These are phyloP conservation scores for Talaromyces sp. DNA, from an alignment of 2,329 filamentous ascomycete species.

Conservation along the genomic window DNA sequence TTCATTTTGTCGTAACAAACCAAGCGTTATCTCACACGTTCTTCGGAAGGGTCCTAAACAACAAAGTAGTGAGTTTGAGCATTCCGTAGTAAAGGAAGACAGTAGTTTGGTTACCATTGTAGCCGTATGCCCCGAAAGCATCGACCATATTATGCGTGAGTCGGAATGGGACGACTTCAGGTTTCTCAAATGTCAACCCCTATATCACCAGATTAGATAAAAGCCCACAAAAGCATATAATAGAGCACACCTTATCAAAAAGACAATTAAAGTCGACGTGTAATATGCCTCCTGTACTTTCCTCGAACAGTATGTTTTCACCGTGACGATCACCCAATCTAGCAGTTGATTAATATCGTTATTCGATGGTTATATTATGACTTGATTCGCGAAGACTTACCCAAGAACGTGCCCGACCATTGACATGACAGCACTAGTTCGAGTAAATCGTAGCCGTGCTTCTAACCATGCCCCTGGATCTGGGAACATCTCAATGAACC, in stretches of 20 bases:
- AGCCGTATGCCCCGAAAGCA: conserved; percentile 91
- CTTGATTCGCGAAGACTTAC: conserved; percentile 24
- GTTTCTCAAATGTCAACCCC: conserved; percentile 89
- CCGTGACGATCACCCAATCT: conserved; percentile 89
- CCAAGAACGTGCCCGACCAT: conserved; percentile 95
- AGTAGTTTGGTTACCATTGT: conserved; percentile 57
- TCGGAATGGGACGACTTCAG: conserved; percentile 91
- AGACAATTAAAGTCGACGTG: conserved; percentile 99
- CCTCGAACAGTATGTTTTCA: conserved; percentile 93
- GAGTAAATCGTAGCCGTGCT: conserved; percentile 81
- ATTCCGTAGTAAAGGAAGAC: background rate
- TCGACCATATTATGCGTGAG: conserved; percentile 98
- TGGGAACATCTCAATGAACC: conserved; percentile 94
- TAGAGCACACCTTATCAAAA: conserved; percentile 70
- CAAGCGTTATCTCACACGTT: conserved; percentile 82
- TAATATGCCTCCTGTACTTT: conserved; percentile 87
- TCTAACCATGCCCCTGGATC: conserved; percentile 90
- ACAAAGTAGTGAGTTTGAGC: background rate
- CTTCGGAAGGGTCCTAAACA: conserved; percentile 71
- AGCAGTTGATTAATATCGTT: background rate
- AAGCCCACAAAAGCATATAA: background rate
- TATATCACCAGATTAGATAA: conserved; percentile 17
- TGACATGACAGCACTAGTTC: conserved; percentile 97
- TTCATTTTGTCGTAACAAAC: conserved; percentile 81
- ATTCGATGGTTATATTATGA: background rate